Evolutionary conservation across 1,139 yeast species (phyloP).

Genomic region (Yamadazyma siamensis): DNA sequence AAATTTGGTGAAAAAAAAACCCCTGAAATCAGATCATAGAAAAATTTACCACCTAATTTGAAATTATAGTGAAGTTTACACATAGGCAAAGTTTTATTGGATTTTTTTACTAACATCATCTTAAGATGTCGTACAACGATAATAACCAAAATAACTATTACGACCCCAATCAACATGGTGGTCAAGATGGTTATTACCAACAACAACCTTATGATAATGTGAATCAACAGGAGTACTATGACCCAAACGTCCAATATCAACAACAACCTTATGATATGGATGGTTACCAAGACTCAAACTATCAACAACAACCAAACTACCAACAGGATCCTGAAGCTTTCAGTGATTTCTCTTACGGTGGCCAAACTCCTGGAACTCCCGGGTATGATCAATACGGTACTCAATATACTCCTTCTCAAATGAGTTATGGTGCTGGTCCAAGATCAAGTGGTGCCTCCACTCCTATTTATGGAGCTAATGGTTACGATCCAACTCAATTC

Average conservation of each 20-base stretch:
- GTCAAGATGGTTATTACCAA: constrained; percentile 46
- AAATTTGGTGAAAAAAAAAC: too few relatives aligned
- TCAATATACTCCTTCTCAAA: constrained; percentile 76
- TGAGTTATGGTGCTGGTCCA: constrained; percentile 73
- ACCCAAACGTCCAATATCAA: constrained; percentile 52
- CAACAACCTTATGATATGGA: constrained; percentile 51
- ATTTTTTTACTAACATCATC: background rate
- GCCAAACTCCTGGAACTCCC: constrained; percentile 64
- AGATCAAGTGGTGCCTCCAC: constrained; percentile 94
- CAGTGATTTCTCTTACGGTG: constrained; percentile 73
- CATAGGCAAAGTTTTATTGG: too few relatives aligned
- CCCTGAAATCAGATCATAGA: too few relatives aligned
- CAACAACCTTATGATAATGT: constrained; percentile 41
- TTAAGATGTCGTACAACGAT: constrained; percentile 51
- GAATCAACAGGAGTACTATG: constrained; percentile 38
- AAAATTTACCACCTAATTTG: too few relatives aligned
- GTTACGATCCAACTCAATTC: constrained; percentile 66
- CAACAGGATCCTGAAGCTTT: constrained; percentile 70
- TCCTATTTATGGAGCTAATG: constrained; percentile 80
- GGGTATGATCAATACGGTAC: constrained; percentile 78
- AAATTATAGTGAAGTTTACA: background rate
- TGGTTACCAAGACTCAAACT: constrained; percentile 41
- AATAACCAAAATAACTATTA: constrained; percentile 45
- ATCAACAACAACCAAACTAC: constrained; percentile 47
- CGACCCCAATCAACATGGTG: constrained; percentile 42